These are phyloP conservation scores for Fragosphaeria purpurea DNA, from an alignment of 2,329 filamentous ascomycete genomes.

Conservation along the genomic window DNA sequence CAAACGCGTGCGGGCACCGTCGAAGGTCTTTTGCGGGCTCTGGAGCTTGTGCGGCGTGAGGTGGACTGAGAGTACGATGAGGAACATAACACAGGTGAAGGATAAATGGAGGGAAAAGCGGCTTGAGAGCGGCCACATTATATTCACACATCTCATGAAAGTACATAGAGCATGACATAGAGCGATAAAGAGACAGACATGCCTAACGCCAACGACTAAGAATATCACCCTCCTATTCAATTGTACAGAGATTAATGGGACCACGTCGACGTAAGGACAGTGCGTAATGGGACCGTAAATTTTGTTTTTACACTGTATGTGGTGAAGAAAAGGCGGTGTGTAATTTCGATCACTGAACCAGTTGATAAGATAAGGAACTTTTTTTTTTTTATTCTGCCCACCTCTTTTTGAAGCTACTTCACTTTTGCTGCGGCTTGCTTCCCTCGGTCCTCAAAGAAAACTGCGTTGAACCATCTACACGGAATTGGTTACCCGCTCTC, in stretches of 20 bases:
- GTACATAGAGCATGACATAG: too few relatives aligned
- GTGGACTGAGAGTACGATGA: background rate
- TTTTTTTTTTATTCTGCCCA: constrained; percentile 7
- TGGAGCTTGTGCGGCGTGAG: constrained; percentile 36
- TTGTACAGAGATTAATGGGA: too few relatives aligned
- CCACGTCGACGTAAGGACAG: too few relatives aligned
- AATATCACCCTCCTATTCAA: too few relatives aligned
- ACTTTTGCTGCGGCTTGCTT: background rate
- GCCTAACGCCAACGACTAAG: too few relatives aligned
- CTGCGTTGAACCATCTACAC: background rate
- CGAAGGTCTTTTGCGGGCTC: constrained; percentile 41
- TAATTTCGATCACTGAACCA: background rate
- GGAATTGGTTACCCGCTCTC: background rate
- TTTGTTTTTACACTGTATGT: background rate
- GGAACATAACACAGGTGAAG: background rate
- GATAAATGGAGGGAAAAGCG: background rate
- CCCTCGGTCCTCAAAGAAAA: background rate
- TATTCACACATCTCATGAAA: too few relatives aligned
- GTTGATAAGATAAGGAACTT: constrained; percentile 10
- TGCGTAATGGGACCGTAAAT: background rate
- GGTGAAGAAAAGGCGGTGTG: constrained; percentile 4
- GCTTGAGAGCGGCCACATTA: too few relatives aligned
- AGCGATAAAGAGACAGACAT: too few relatives aligned
- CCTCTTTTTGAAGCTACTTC: background rate
- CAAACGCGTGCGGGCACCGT: constrained; percentile 44